phyloP scores from a whole-genome alignment of 805 yeast genomes.

The Wickerhamomyces sydowiorum region DNA sequence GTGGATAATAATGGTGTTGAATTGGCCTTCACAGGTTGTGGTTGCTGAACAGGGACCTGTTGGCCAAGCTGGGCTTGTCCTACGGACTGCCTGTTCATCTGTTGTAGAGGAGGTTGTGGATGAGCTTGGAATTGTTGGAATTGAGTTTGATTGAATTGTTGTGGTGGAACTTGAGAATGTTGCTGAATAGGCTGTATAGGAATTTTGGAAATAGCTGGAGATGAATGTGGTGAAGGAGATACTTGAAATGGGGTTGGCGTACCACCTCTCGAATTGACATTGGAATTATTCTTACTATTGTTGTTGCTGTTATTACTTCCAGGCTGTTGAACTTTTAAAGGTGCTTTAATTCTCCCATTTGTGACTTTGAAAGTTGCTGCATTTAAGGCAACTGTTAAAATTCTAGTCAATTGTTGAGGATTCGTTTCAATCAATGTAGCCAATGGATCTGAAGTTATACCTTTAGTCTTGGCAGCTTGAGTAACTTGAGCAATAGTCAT shows the following conservation, averaged over 20 bases:
- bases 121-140: background rate
- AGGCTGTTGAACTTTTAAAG: constrained; percentile 26
- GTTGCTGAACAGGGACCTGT: background rate
- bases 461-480: constrained; percentile 81
- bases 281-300: constrained; percentile 4
- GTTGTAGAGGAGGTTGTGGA: background rate
- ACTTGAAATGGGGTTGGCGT: constrained; percentile 7
- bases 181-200: constrained; percentile 3
- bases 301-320: too few relatives aligned
- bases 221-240: background rate
- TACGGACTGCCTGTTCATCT: background rate
- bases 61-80: background rate
- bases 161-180: constrained; percentile 1
- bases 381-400: constrained; percentile 73
- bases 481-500: constrained; percentile 89
- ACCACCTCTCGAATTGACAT: constrained; percentile 11
- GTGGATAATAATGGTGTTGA: background rate
- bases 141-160: background rate
- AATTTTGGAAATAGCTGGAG: background rate
- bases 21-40: background rate
- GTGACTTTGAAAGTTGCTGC: constrained; percentile 65
- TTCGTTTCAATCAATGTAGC: constrained; percentile 74
- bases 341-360: constrained; percentile 43
- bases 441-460: constrained; percentile 73
- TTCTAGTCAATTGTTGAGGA: constrained; percentile 74